Evolutionary conservation across 1,284 basidiomycete species (phyloP), one percentile per base, ranked within the genome.

Genomic region (Leccinum fallax): DNA sequence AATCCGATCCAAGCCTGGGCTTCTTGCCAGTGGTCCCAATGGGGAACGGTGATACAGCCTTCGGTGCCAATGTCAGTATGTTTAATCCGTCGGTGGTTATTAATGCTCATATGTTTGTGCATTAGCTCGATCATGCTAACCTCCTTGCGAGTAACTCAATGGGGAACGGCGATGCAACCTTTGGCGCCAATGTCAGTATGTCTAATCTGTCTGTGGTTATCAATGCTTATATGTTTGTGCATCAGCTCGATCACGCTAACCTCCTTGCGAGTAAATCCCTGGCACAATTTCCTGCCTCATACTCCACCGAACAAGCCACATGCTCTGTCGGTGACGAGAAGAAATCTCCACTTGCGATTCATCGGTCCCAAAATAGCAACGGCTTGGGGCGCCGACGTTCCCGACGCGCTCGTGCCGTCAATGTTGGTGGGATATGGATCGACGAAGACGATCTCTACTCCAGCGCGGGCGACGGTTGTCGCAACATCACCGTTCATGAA

Each of bases 401-500:
- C 3, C 48, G 8, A 5, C 53, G 36, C 32, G 51, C 53, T 8
- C 46, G 51, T 34, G 58, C 58, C 19, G 16, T 69, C 15, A 51
- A 36, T 10, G 7, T 60, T 1, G 52, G 60, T 2, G 65, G 65
- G 6, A 10, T 59, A 1, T 53, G 46, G 62, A 59, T 67, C n/a
- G 66, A 67, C 48, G 28, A 53, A 51, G 62, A 59, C 1, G 65
- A 65, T 15, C 53, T 69, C 8, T 26, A 2, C 32, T 38, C 19
- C 24, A 16, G 28, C 21, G 40, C n/a, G n/a, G n/a, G n/a, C n/a
- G n/a, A n/a, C n/a, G n/a, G n/a, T n/a, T n/a, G n/a, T n/a, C n/a
- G n/a, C n/a, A n/a, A n/a, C n/a, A n/a, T 62, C 51, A 24, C 8
- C 2, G 56, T 67, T 6, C 52, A 67, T 15, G 53, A 67, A 46